Evolutionary conservation across 1,284 basidiomycete genomes (phyloP).

Genomic region (Entoloma clypeatum): DNA sequence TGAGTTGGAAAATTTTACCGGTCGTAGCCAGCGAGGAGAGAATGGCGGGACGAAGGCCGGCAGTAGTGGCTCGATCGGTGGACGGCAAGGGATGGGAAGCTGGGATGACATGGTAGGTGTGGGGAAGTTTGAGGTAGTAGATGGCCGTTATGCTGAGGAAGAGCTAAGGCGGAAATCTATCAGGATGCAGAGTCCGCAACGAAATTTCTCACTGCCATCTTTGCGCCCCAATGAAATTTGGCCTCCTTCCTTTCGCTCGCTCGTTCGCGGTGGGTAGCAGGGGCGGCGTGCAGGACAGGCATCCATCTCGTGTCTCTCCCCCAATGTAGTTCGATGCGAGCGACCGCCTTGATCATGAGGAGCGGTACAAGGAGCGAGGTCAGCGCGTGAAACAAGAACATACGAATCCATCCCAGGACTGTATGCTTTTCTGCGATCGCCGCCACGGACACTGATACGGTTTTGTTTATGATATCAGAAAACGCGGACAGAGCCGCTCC

Average conservation of each 20-base stretch:
- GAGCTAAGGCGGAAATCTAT: conserved; percentile 12
- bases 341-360: conserved; percentile 22
- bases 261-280: conserved; percentile 24
- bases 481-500: conserved; percentile 20
- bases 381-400: conserved; percentile 2
- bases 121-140: conserved; percentile 13
- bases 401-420: conserved; percentile 8
- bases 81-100: conserved; percentile 7
- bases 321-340: conserved; percentile 22
- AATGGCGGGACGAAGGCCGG: conserved; percentile 1
- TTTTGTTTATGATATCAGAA: conserved; percentile 7
- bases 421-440: conserved; percentile 1
- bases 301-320: conserved; percentile 16
- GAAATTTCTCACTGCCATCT: conserved; percentile 14
- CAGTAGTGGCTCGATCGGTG: conserved; percentile 4
- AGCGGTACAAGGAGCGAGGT: conserved; percentile 11
- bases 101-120: conserved; percentile 11
- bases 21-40: conserved; percentile 18
- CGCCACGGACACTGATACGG: conserved; percentile 4
- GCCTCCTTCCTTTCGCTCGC: conserved; percentile 23
- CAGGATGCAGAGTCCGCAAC: no score
- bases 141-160: conserved; percentile 9
- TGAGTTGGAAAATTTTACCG: conserved; percentile 24
- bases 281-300: conserved; percentile 16
- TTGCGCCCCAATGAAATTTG: conserved; percentile 10